A percentile compares a stretch with the other conserved stretches of the same genome.
Conservation (phyloP, 257 asterid genomes). For the Rhazya stricta region DNA sequence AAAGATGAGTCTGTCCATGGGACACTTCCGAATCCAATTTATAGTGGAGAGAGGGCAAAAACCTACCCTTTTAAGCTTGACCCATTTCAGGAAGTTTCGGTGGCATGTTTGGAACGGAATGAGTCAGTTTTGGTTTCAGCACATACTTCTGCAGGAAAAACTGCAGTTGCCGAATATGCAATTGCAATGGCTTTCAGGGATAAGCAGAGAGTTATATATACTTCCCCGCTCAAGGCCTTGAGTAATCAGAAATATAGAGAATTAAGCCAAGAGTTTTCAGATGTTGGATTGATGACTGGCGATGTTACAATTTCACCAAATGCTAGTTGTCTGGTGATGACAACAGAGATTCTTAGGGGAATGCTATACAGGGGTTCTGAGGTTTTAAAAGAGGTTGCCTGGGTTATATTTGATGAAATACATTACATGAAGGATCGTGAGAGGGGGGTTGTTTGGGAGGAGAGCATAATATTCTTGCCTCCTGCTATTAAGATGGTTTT, state of each 20-base stretch:
- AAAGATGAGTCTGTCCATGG: slow-evolving; percentile 69
- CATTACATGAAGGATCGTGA: slow-evolving; percentile 99
- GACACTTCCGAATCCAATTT: slow-evolving; percentile 70
- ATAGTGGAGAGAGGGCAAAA: slow-evolving; percentile 68
- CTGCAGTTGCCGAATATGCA: slow-evolving; percentile 97
- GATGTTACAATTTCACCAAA: slow-evolving; percentile 89
- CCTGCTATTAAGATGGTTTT: slow-evolving; percentile 97
- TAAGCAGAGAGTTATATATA: slow-evolving; percentile 85
- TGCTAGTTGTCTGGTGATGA: slow-evolving; percentile 98
- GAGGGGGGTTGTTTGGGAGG: slow-evolving; percentile 99
- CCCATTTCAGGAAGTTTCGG: slow-evolving; percentile 85
- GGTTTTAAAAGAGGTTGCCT: slow-evolving; percentile 92
- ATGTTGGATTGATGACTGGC: slow-evolving; percentile 97
- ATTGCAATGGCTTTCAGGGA: slow-evolving; percentile 93
- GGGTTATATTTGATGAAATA: slow-evolving; percentile 99
- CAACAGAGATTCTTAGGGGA: slow-evolving; percentile 90
- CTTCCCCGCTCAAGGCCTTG: slow-evolving; percentile 89
- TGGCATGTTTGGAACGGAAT: slow-evolving; percentile 82
- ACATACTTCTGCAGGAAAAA: slow-evolving; percentile 98
- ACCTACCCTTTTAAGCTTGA: slow-evolving; percentile 72
- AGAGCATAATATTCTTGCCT: slow-evolving; percentile 94
- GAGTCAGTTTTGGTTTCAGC: slow-evolving; percentile 92
- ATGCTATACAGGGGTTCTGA: slow-evolving; percentile 98
- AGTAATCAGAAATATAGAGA: slow-evolving; percentile 96
- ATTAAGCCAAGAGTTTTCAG: slow-evolving; percentile 82